Evolutionary conservation across 768 basidiomycete genomes (phyloP), one percentile per base, ranked within the genome.

Genomic region (Serpula lacrymans): DNA sequence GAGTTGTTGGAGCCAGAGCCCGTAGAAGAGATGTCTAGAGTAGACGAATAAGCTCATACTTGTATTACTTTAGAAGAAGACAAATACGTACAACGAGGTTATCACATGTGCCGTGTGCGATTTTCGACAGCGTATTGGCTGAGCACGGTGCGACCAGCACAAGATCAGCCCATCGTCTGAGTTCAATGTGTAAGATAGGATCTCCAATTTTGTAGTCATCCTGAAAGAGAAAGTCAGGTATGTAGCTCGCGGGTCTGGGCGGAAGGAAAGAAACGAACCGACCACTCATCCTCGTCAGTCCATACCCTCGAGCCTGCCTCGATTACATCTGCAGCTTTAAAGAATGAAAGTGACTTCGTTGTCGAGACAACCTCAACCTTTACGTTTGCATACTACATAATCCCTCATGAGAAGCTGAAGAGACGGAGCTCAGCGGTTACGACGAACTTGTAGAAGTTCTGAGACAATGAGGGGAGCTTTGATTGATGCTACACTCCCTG

Each of bases 131-230:
- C 1, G 92, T 94, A 61, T 96, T 97, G n/a, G 95, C 94, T 1
- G 91, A 93, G 55, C 93, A 97, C 0, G 96, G 96, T 0, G 91
- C 91, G 35, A 99, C 76, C 34, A 99, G 82, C 37, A 98, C 93
- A 37, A 97, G 65, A 55, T 99, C 93, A 32, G 95, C 93, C 96
- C 96, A 98, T 41, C 83, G 69, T 24, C 92, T 67, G 2, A 96
- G 80, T 65, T 99, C 93, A 42, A 98, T 98, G 62, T 99, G 96
- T 20, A 97, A 72, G 41, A 98, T 95, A 0, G 92, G 91, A 52
- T 97, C 87, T 1, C 92, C 88, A 34, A 94, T 78, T 45, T 75
- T 76, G 55, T 78, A 88, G 52, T 73, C 75, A 17, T 68, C 74
- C 92, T 94, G 56, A 14, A 49, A 11, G 0, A 11, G 21, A 13